Conservation (phyloP, 768 basidiomycete genomes). For the Rhizopogon sp. region DNA sequence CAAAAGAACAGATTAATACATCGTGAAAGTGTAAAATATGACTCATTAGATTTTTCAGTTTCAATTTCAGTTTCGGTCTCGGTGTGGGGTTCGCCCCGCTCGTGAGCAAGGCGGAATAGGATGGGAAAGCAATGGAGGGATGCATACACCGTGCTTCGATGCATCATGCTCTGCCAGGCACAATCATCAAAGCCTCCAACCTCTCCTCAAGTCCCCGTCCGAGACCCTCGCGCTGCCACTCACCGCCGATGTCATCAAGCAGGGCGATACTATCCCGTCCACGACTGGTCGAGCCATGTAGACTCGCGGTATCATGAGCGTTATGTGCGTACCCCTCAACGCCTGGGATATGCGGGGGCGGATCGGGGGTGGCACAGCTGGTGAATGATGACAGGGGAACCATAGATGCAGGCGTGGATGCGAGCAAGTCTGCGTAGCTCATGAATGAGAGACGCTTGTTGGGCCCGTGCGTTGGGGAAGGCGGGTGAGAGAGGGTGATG, state of each 20-base stretch:
- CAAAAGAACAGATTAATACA: constrained; percentile 1
- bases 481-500: constrained; percentile 27
- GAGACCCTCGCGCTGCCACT: constrained; percentile 85
- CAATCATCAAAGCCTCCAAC: constrained; percentile 52
- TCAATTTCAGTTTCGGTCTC: not conserved
- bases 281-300: constrained; percentile 20
- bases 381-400: constrained; percentile 73
- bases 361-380: constrained; percentile 50
- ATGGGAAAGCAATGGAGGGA: not conserved
- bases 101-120: not conserved
- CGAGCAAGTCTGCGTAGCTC: constrained; percentile 81
- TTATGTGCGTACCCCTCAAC: constrained; percentile 42
- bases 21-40: not conserved
- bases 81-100: too few species aligned
- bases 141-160: not conserved
- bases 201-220: constrained; percentile 82
- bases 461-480: constrained; percentile 42
- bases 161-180: constrained; percentile 20
- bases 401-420: constrained; percentile 68
- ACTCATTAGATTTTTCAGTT: not conserved
- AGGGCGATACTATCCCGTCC: constrained; percentile 39
- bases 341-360: constrained; percentile 70
- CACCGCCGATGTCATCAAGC: constrained; percentile 68
- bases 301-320: constrained; percentile 22
- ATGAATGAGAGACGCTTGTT: constrained; percentile 83